Evolutionary conservation across 2,329 filamentous ascomycete species (phyloP), one percentile per base, ranked within the genome.

Genomic region (Diaporthe velutina): DNA sequence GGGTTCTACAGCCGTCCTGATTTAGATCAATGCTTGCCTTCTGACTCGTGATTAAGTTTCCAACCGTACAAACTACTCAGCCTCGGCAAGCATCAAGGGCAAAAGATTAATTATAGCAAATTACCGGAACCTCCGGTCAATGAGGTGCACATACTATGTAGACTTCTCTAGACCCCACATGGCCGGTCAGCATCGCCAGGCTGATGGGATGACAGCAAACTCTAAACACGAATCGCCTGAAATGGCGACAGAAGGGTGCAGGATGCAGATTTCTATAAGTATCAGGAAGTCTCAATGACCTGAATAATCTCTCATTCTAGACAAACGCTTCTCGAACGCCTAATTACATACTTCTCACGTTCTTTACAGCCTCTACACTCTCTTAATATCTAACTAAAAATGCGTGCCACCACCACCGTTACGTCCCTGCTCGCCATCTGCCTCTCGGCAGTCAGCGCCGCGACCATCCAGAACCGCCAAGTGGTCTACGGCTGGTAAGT

Each of bases 41-140:
- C 1, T 67, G 61, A 52, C 45, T 67, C 45, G 61, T 28, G 22
- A 38, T 67, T 67, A 67, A 50, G 7, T 19, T 38, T 52, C 30
- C 1, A 19, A 25, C 3, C 1, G 22, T 28, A 22, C n/a, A 28
- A 10, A 28, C n/a, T 52, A 52, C 61, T 38, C 61, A 67, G 45
- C 61, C 61, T 19, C 45, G 22, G 61, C 45, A 52, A 67, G 61
- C 61, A 67, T 67, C 61, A 38, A 38, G 61, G 45, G 30, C 45
- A 25, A 33, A 45, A 19, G 22, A 52, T 52, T 52, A 38, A 52
- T 52, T 17, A 38, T 52, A n/a, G 12, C 30, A 52, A 67, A 52
- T 67, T 67, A 67, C 61, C 61, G 61, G 19, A 28, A 52, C 45
- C 28, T 13, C 45, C 61, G 61, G 7, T 38, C 6, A 8, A 25